A percentile compares a stretch with the other conserved stretches of the same genome.
phyloP scores from a whole-genome alignment of 2,329 filamentous ascomycete genomes.

The Talaromyces amestolkiae region DNA sequence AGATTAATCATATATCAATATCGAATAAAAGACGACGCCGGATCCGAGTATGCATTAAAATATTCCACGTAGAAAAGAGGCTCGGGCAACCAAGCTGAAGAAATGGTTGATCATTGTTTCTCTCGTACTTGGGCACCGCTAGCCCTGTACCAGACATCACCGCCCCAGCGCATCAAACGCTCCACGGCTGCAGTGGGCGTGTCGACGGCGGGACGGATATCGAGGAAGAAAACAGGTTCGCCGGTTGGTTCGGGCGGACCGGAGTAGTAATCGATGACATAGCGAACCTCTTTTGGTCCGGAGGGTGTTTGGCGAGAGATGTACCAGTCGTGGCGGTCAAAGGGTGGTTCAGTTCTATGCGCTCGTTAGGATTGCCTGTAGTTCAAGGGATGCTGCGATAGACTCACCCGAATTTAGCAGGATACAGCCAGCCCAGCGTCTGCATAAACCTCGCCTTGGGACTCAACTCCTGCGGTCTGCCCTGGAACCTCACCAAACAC shows the following conservation, averaged over 20 bases:
- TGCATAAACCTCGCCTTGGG: constrained; percentile 87
- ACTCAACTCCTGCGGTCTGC: constrained; percentile 81
- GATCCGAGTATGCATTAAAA: constrained; percentile 6
- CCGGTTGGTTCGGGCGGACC: constrained; percentile 77
- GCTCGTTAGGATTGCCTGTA: neutral
- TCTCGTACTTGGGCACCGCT: constrained; percentile 64
- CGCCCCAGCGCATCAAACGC: constrained; percentile 81
- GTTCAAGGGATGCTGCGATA: neutral
- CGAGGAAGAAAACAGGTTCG: constrained; percentile 92
- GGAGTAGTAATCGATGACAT: constrained; percentile 96
- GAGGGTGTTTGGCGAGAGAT: constrained; percentile 68
- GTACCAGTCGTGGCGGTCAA: constrained; percentile 97
- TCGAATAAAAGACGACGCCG: neutral
- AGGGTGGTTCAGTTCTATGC: constrained; percentile 73
- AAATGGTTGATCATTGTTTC: neutral
- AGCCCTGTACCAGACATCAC: constrained; percentile 90
- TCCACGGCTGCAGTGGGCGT: constrained; percentile 78
- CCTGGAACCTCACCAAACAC: constrained; percentile 80
- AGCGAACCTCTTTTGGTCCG: constrained; percentile 76
- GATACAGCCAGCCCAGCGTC: constrained; percentile 74
- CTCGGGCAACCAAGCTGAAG: neutral
- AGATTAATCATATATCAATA: constrained; percentile 19
- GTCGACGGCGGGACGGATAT: constrained; percentile 84
- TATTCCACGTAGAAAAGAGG: neutral
- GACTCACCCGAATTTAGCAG: constrained; percentile 71